These are phyloP conservation scores for Neurospora crassa DNA, from an alignment of 2,329 filamentous ascomycete genomes.

Conservation along the genomic window DNA sequence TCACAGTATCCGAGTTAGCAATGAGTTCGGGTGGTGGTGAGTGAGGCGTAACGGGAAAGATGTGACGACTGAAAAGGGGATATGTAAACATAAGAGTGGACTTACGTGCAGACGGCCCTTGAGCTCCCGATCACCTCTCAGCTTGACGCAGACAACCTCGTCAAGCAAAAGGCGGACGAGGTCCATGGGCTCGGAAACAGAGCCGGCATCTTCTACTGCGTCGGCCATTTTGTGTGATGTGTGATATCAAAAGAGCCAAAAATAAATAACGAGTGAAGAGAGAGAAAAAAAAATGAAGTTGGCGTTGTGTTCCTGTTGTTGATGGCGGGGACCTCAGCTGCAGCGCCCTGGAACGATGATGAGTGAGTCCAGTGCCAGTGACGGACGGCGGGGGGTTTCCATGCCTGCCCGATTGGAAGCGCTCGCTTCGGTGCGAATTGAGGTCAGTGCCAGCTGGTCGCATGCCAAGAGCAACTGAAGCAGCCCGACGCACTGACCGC, in stretches of 20 bases:
- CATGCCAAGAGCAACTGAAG: neutral
- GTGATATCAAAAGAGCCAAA: neutral
- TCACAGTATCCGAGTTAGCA: neutral
- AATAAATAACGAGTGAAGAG: neutral
- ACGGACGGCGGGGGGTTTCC: neutral
- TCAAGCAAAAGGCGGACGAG: constrained; percentile 90
- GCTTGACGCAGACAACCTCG: constrained; percentile 94
- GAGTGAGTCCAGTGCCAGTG: neutral
- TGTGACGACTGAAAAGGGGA: constrained; percentile 4
- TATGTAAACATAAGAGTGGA: neutral
- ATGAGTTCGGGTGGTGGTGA: neutral
- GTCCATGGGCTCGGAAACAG: constrained; percentile 86
- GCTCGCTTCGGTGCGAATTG: neutral
- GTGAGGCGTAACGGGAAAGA: neutral
- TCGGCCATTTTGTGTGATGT: constrained; percentile 70
- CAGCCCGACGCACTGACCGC: neutral
- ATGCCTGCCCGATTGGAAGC: neutral
- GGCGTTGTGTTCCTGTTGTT: neutral
- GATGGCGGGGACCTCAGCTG: neutral
- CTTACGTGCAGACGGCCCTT: constrained; percentile 90
- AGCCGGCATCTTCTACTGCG: constrained; percentile 59
- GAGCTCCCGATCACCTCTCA: constrained; percentile 88
- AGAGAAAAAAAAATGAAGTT: neutral
- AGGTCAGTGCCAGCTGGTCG: neutral
- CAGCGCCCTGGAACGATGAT: neutral